Evolutionary conservation across 441 rosid species (phyloP).

Genomic region (Pelargonium myrrhifolium): DNA sequence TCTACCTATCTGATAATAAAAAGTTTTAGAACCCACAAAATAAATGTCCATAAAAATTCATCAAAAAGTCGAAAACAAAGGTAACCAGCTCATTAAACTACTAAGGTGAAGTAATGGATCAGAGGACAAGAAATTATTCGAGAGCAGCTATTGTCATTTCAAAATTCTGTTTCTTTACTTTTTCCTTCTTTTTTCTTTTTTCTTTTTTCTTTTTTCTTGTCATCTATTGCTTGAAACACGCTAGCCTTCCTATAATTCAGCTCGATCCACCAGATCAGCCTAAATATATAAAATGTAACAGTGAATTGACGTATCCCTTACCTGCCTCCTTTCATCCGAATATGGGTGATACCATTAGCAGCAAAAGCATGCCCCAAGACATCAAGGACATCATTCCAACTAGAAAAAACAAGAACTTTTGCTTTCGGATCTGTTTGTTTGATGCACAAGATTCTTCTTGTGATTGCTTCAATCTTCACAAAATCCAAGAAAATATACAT

Average conservation of each 20-base stretch:
- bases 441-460: constrained; percentile 85
- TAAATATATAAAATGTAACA: not conserved
- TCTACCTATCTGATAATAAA: not conserved
- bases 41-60: not conserved
- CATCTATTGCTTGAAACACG: not conserved
- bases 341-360: constrained; percentile 56
- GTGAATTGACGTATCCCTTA: constrained; percentile 21
- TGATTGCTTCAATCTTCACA: constrained; percentile 77
- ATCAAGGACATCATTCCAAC: constrained; percentile 99
- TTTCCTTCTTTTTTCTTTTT: too few species aligned
- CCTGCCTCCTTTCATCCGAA: constrained; percentile 97
- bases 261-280: not conserved
- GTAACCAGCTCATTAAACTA: not conserved
- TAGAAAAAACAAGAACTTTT: constrained; percentile 89
- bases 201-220: too few species aligned
- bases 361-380: constrained; percentile 82
- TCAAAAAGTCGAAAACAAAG: not conserved
- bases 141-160: not conserved
- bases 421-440: constrained; percentile 64
- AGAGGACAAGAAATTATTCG: not conserved
- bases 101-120: not conserved
- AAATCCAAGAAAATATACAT: constrained; percentile 16
- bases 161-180: not conserved
- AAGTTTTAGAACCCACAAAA: not conserved
- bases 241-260: not conserved